phyloP scores from a whole-genome alignment of 176 grass and related monocot genomes.

The Coix lacrymajobi region DNA sequence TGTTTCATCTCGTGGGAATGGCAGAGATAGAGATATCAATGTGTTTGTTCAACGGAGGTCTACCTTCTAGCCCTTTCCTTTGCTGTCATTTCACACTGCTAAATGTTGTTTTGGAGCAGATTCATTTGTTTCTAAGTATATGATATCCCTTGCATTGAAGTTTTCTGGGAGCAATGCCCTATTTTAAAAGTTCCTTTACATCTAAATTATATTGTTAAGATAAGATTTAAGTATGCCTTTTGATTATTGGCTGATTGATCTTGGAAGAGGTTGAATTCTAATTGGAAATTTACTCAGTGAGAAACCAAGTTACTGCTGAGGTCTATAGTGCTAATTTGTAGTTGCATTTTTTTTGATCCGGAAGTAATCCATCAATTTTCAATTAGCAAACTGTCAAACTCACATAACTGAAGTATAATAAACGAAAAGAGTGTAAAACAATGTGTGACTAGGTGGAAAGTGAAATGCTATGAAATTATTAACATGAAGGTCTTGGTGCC shows the following conservation, averaged over 20 bases:
- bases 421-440: background rate
- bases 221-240: background rate
- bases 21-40: constrained; percentile 93
- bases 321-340: background rate
- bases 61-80: background rate
- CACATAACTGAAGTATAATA: background rate
- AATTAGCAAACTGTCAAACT: constrained; percentile 10
- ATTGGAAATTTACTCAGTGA: background rate
- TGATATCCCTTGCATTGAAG: background rate
- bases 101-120: background rate
- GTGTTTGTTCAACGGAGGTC: constrained; percentile 86
- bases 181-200: constrained; percentile 20
- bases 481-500: background rate
- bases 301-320: constrained; percentile 17
- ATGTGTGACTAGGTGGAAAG: background rate
- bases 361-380: constrained; percentile 4
- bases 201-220: background rate
- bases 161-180: background rate
- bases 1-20: constrained; percentile 74
- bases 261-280: background rate
- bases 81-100: background rate
- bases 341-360: background rate
- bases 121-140: background rate
- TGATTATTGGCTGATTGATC: background rate
- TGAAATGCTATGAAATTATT: background rate